Evolutionary conservation across 1,139 yeast species (phyloP).

Genomic region (Entelexis paramagnoliae): DNA sequence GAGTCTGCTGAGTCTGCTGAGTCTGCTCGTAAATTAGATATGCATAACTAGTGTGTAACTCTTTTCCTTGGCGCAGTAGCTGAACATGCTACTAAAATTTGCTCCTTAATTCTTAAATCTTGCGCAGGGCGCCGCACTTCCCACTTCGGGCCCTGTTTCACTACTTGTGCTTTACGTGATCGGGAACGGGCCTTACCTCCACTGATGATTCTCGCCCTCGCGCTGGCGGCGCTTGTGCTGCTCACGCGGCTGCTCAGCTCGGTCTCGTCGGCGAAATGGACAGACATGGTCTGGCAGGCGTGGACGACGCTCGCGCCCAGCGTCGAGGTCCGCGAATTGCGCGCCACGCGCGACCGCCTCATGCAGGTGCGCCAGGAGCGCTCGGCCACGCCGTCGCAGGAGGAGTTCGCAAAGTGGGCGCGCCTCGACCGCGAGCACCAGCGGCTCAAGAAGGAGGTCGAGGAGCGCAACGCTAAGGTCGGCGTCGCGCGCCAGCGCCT

Average conservation of each 20-base stretch:
- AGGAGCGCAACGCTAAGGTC: constrained; percentile 32
- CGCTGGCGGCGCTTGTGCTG: constrained; percentile 18
- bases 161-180: neutral
- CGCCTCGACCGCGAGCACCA: constrained; percentile 69
- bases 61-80: too few relatives aligned
- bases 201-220: constrained; percentile 11
- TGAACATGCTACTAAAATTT: too few relatives aligned
- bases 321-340: constrained; percentile 34
- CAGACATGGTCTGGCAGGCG: constrained; percentile 34
- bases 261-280: constrained; percentile 15
- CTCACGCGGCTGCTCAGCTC: constrained; percentile 14
- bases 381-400: constrained; percentile 68
- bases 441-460: constrained; percentile 46
- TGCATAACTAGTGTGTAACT: too few relatives aligned
- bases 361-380: constrained; percentile 43
- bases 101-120: too few relatives aligned
- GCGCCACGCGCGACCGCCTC: constrained; percentile 40
- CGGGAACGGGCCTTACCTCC: neutral
- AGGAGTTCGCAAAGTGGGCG: constrained; percentile 93
- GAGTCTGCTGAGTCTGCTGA: too few relatives aligned
- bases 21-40: too few relatives aligned
- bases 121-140: too few relatives aligned
- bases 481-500: constrained; percentile 36
- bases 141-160: neutral
- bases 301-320: constrained; percentile 35